Conservation (phyloP, 1,139 yeast genomes). For the Hansenula sp. region DNA sequence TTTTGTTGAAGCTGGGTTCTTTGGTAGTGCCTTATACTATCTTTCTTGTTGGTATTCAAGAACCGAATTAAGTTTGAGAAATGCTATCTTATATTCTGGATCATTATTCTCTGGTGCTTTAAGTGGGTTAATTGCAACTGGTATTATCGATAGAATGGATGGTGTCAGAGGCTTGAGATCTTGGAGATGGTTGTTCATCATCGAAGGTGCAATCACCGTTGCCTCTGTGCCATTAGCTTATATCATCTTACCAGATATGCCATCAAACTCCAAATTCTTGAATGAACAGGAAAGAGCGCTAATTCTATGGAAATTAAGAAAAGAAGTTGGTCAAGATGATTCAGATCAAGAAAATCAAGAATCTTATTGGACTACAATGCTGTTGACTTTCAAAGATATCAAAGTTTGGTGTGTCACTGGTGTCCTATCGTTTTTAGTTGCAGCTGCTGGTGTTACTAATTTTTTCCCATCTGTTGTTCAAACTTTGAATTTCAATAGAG, state of each 20-base stretch:
- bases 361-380: conserved; percentile 34
- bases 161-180: conserved; percentile 35
- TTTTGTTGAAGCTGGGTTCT: conserved; percentile 48
- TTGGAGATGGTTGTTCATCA: conserved; percentile 55
- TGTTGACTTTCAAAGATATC: conserved; percentile 38
- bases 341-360: conserved; percentile 38
- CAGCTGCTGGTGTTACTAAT: conserved; percentile 56
- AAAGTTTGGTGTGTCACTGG: conserved; percentile 47
- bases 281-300: conserved; percentile 43
- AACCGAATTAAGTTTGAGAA: conserved; percentile 47
- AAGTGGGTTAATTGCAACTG: conserved; percentile 52
- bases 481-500: conserved; percentile 46
- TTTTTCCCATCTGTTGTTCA: conserved; percentile 59
- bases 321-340: conserved; percentile 51
- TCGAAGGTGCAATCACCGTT: conserved; percentile 55
- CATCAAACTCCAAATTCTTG: conserved; percentile 50
- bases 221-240: conserved; percentile 49
- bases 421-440: conserved; percentile 45
- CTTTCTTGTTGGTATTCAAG: conserved; percentile 50
- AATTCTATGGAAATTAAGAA: conserved; percentile 49
- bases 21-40: conserved; percentile 45
- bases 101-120: conserved; percentile 58
- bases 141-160: conserved; percentile 36
- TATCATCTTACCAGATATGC: conserved; percentile 55
- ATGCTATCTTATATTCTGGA: conserved; percentile 57